Percentiles rank a stretch among this genome's conserved stretches.
Evolutionary conservation across 306 rosid genomes (phyloP).

Genomic region (Benincasa hispida): DNA sequence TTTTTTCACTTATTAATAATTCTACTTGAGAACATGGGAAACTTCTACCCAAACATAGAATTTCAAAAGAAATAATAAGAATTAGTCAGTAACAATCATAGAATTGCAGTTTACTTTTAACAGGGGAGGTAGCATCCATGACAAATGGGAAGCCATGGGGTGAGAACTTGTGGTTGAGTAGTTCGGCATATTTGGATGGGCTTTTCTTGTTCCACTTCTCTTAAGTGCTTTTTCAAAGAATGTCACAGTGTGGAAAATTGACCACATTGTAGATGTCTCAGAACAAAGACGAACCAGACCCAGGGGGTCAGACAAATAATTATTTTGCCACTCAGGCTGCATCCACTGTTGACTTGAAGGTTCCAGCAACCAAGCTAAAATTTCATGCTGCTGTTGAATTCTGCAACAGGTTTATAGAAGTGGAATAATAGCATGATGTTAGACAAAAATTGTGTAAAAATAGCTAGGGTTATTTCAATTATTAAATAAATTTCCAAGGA

Average conservation of each 20-base stretch:
- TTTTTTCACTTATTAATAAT: background rate
- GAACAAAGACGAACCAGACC: constrained; percentile 70
- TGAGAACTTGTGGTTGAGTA: constrained; percentile 42
- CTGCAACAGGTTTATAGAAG: constrained; percentile 37
- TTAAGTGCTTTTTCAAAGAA: constrained; percentile 97
- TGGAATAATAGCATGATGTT: constrained; percentile 5
- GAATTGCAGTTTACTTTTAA: constrained; percentile 37
- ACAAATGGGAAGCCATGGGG: constrained; percentile 83
- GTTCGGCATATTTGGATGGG: constrained; percentile 40
- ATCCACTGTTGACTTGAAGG: constrained; percentile 87
- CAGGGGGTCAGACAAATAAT: constrained; percentile 68
- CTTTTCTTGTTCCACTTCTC: constrained; percentile 84
- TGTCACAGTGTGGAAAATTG: constrained; percentile 70
- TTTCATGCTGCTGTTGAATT: constrained; percentile 93
- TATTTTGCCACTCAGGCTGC: constrained; percentile 82
- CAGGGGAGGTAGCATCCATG: constrained; percentile 96
- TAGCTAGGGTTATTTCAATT: background rate
- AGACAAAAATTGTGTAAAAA: constrained; percentile 3
- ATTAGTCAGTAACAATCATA: background rate
- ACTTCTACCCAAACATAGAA: background rate
- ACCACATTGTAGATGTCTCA: constrained; percentile 80
- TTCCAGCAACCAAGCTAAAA: constrained; percentile 83
- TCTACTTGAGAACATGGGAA: background rate
- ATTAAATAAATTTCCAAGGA: background rate
- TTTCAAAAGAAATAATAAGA: background rate